phyloP scores from a whole-genome alignment of 2,329 filamentous ascomycete species.

The Metarhizium humberi region DNA sequence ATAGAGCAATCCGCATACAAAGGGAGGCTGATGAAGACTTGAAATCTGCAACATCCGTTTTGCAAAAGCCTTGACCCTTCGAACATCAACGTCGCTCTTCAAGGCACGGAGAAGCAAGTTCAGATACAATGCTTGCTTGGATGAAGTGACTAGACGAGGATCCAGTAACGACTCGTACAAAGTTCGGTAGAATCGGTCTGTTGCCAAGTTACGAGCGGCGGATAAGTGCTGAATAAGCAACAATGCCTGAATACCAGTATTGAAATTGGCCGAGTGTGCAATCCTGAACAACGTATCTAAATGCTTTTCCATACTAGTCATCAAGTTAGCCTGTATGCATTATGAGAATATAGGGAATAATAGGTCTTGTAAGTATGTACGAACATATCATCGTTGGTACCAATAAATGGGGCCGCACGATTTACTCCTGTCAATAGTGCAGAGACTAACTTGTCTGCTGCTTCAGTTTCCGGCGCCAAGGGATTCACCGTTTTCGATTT shows the following conservation, averaged over 20 bases:
- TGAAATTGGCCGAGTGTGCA: slow-evolving; percentile 97
- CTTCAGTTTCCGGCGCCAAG: slow-evolving; percentile 53
- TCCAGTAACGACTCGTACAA: slow-evolving; percentile 93
- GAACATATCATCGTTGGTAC: slow-evolving; percentile 66
- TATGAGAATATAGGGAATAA: not conserved
- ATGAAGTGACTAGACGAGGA: slow-evolving; percentile 77
- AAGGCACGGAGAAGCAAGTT: slow-evolving; percentile 84
- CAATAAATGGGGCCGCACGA: slow-evolving; percentile 86
- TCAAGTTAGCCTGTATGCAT: slow-evolving; percentile 8
- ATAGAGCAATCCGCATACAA: slow-evolving; percentile 88
- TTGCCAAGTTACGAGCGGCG: slow-evolving; percentile 66
- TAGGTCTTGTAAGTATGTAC: slow-evolving; percentile 15
- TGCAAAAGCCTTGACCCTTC: slow-evolving; percentile 89
- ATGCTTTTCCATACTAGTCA: slow-evolving; percentile 65
- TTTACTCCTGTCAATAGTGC: slow-evolving; percentile 91
- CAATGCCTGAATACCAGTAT: slow-evolving; percentile 92
- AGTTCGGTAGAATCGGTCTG: slow-evolving; percentile 89
- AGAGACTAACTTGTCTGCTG: slow-evolving; percentile 81
- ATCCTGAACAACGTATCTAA: slow-evolving; percentile 92
- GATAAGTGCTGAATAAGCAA: slow-evolving; percentile 92
- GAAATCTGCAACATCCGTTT: slow-evolving; percentile 87
- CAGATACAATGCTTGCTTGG: slow-evolving; percentile 90
- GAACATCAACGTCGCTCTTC: slow-evolving; percentile 82
- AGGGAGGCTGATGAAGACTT: slow-evolving; percentile 82
- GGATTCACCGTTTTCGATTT: slow-evolving; percentile 8